Percentiles rank a stretch among this genome's conserved stretches.
phyloP scores from a whole-genome alignment of 108 stramenopile species.

The Tribonema minus region DNA sequence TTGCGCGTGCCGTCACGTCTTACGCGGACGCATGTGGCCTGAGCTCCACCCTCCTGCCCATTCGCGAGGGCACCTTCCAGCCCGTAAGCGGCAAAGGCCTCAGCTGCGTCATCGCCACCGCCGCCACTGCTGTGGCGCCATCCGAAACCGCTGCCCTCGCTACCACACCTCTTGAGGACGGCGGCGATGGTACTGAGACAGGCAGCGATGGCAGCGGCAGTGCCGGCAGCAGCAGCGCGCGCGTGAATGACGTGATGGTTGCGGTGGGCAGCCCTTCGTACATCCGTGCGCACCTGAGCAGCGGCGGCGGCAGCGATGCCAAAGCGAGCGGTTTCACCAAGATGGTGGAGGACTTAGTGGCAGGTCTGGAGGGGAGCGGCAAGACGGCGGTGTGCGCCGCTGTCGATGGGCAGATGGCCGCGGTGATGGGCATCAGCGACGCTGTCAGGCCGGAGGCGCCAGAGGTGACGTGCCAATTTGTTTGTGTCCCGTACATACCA shows the following conservation, averaged over 20 bases:
- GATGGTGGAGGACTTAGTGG: no score
- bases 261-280: no score
- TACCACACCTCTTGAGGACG: no score
- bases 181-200: no score
- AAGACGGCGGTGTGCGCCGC: slow-evolving; percentile 22
- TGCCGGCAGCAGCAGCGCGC: no score
- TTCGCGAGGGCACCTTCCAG: not conserved
- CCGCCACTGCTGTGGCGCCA: not conserved
- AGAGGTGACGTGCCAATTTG: not conserved
- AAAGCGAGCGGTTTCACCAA: no score
- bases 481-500: no score
- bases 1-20: not conserved
- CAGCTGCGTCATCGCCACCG: not conserved
- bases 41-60: not conserved
- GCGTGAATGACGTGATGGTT: no score
- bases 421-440: slow-evolving; percentile 77
- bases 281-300: no score
- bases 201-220: no score
- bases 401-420: slow-evolving; percentile 53
- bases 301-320: no score
- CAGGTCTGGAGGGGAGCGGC: slow-evolving; percentile 3
- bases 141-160: no score
- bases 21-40: not conserved
- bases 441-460: slow-evolving; percentile 59
- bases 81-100: not conserved